Conservation (phyloP, 2,329 filamentous ascomycete genomes). For the Colletotrichum neosansevieriae region DNA sequence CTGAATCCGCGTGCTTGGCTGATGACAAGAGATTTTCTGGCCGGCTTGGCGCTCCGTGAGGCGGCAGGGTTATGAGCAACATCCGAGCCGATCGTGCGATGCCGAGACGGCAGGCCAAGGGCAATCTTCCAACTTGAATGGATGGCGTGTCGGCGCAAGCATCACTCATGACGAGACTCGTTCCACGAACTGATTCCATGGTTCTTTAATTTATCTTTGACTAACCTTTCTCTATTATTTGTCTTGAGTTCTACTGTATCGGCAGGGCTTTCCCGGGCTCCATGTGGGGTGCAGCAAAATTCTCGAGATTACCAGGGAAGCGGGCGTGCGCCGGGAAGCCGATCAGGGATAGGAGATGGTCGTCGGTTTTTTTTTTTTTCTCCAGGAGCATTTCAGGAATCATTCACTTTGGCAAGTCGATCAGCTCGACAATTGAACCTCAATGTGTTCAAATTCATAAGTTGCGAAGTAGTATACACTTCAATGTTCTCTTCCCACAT, state of each 20-base stretch:
- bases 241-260: neutral
- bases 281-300: constrained; percentile 4
- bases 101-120: neutral
- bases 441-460: neutral
- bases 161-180: constrained; percentile 2
- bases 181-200: constrained; percentile 1
- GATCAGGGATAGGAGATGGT: constrained; percentile 6
- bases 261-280: constrained; percentile 6
- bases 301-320: neutral
- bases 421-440: constrained; percentile 5
- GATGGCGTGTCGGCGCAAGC: neutral
- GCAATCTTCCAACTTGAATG: neutral
- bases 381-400: neutral
- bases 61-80: neutral
- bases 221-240: constrained; percentile 1
- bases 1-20: constrained; percentile 5
- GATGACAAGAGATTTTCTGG: neutral
- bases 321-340: neutral
- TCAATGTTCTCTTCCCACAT: neutral
- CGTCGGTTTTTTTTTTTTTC: neutral
- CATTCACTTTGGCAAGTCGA: neutral
- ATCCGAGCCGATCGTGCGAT: constrained; percentile 12
- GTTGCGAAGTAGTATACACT: neutral
- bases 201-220: neutral
- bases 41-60: constrained; percentile 24